Base-by-base conservation (phyloP, 2,329 filamentous ascomycete genomes). In the Trichothecium roseum region DNA sequence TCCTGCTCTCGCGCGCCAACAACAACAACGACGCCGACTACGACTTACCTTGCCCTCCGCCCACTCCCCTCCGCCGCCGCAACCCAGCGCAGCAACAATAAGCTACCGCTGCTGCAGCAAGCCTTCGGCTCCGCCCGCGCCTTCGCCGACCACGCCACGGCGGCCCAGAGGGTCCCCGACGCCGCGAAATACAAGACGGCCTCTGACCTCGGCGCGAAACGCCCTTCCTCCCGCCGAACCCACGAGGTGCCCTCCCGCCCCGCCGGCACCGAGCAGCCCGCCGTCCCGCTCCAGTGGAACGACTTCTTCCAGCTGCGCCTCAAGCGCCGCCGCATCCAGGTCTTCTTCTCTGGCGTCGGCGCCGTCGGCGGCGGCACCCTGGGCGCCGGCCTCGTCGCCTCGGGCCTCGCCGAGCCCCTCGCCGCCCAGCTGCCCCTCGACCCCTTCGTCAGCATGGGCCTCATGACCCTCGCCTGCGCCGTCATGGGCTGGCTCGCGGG, bases 251-350 rank as follows among this genome's bases (percentile, higher is more conserved):
- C 52, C 28, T 42, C 58, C 14, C 42, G 52, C 35, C 47, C 52
- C 22, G 48, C 54, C 37, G 43, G 50, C 37, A 6, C 20, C 6
- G 20, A 24, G 20, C 20, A 24, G 20, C 45, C 39, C 36, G 36
- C 35, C 34, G 48, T 57, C 26, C 52, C 58, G n/a, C 74, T 88
- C 29, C 75, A 86, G 62, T 96, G 89, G 89, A 81, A 95, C 64
- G 78, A 77, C 35, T 96, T 94, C 68, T 94, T 96, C 69, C 76
- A 78, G 55, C 79, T 96, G 40, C 86, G 89, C 52, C 83, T 86
- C 49, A 82, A 79, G 40, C 84, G 89, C 37, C 81, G 89, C 41
- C 77, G 84, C 49, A 83, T 88, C 65, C 86, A 89, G 55, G 73
- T 94, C 27, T 73, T 72, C 34, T 87, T 86, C 44, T 89, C 84